These are phyloP conservation scores for Diaporthe sp. DNA, from an alignment of 2,329 filamentous ascomycete genomes.

Conservation along the genomic window DNA sequence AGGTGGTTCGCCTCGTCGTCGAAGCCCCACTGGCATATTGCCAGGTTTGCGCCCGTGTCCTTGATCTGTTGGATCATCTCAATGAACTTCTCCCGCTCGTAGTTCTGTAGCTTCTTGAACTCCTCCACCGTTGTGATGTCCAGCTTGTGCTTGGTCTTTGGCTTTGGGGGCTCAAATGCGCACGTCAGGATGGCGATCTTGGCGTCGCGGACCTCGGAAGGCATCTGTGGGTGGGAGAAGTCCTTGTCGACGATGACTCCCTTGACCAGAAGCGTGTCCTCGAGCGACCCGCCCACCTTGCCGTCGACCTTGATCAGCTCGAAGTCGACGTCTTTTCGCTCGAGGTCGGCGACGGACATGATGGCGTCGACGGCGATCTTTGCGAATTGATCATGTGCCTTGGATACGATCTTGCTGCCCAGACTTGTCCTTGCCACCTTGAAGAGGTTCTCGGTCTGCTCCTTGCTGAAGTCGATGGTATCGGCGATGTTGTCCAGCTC, in stretches of 20 bases:
- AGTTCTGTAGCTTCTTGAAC: constrained; percentile 96
- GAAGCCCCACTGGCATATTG: constrained; percentile 99
- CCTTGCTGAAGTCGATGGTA: constrained; percentile 83
- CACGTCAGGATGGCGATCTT: constrained; percentile 98
- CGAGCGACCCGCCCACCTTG: constrained; percentile 93
- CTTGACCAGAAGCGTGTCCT: constrained; percentile 95
- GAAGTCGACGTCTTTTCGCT: constrained; percentile 97
- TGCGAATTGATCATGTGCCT: constrained; percentile 97
- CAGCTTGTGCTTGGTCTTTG: constrained; percentile 99
- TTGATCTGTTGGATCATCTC: constrained; percentile 99
- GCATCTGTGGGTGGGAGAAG: constrained; percentile 99
- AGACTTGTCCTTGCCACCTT: constrained; percentile 96
- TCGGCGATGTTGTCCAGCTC: constrained; percentile 96
- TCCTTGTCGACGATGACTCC: constrained; percentile 99
- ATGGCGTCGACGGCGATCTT: constrained; percentile 98
- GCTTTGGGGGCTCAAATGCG: constrained; percentile 98
- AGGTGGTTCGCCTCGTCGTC: constrained; percentile 99
- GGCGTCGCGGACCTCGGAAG: constrained; percentile 91
- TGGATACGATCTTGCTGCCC: constrained; percentile 99
- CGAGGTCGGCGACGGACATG: constrained; percentile 93
- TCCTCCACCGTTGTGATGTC: constrained; percentile 98
- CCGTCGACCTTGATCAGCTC: constrained; percentile 99
- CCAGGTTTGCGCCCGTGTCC: constrained; percentile 94
- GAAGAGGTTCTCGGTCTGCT: constrained; percentile 85
- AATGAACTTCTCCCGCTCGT: constrained; percentile 95